Evolutionary conservation across 768 basidiomycete genomes (phyloP).

Genomic region (Psilocybe tampanensis): DNA sequence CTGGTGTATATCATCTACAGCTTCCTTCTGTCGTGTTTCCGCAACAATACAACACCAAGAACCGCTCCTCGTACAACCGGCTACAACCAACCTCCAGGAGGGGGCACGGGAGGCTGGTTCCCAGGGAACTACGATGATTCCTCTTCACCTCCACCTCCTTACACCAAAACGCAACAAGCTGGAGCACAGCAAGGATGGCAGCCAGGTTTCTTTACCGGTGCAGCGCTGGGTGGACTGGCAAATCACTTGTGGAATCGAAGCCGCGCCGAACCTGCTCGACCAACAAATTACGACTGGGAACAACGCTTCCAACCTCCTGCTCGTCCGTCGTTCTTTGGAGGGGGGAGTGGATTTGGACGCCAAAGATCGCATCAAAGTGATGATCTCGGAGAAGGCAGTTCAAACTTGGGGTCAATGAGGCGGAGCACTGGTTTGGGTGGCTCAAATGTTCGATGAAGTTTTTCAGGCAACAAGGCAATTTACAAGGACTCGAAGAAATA

Average conservation of each 20-base stretch:
- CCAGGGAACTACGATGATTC: conserved; percentile 46
- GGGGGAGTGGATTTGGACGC: conserved; percentile 21
- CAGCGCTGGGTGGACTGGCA: conserved; percentile 71
- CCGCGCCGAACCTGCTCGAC: conserved; percentile 20
- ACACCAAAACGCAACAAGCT: conserved; percentile 40
- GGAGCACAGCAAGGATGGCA: conserved; percentile 42
- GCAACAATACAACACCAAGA: conserved; percentile 23
- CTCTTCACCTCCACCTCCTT: conserved; percentile 54
- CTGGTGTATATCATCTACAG: conserved; percentile 58
- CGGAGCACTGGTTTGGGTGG: conserved; percentile 82
- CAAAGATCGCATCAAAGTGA: conserved; percentile 32
- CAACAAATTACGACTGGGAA: conserved; percentile 64
- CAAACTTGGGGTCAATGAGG: conserved; percentile 71
- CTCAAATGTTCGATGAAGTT: conserved; percentile 38
- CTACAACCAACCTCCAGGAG: conserved; percentile 38
- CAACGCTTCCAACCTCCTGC: conserved; percentile 27
- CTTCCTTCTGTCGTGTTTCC: conserved; percentile 57
- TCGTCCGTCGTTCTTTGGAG: conserved; percentile 21
- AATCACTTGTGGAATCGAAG: conserved; percentile 53
- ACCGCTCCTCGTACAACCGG: conserved; percentile 33
- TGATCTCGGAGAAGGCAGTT: conserved; percentile 71
- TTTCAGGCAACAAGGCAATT: background rate
- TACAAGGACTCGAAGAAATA: no score
- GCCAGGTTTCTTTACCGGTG: conserved; percentile 88
- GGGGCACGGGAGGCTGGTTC: conserved; percentile 49